Evolutionary conservation across 495 filamentous ascomycete species (phyloP).

Genomic region (Aspergillus haitiensis): DNA sequence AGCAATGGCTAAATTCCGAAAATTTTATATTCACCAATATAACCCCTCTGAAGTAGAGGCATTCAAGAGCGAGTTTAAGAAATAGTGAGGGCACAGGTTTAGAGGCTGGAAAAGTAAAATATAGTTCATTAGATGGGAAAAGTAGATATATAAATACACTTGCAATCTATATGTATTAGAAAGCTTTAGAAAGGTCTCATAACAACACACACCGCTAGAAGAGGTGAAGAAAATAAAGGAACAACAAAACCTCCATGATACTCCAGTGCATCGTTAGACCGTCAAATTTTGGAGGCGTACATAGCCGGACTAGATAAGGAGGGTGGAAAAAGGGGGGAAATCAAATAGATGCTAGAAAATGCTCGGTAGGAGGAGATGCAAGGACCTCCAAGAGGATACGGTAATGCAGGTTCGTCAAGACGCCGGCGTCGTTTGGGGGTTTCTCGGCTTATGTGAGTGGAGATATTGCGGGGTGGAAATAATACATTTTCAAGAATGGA

Average conservation of each 20-base stretch:
- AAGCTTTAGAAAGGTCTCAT: neutral
- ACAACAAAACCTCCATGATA: constrained; percentile 11
- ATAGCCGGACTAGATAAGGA: neutral
- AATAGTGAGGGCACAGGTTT: no score
- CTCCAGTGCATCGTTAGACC: constrained; percentile 1
- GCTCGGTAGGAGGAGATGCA: neutral
- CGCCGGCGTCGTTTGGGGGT: neutral
- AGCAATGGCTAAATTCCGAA: no score
- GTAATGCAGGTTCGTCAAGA: neutral
- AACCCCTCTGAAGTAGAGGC: no score
- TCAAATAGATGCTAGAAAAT: constrained; percentile 1
- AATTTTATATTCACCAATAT: no score
- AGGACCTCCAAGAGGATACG: neutral
- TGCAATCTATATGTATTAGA: constrained; percentile 14
- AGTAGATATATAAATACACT: constrained; percentile 8
- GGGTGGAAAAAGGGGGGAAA: neutral
- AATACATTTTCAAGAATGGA: neutral
- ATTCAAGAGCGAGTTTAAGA: no score
- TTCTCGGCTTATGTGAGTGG: neutral
- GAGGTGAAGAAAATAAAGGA: constrained; percentile 11
- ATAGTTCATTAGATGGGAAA: no score
- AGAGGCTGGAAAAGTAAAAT: no score
- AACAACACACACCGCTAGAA: constrained; percentile 24
- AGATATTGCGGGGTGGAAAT: constrained; percentile 21
- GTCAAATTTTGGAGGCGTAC: neutral